Percentiles rank a stretch among this genome's conserved stretches.
phyloP scores from a whole-genome alignment of 768 basidiomycete genomes.

The Lentinula sp. region DNA sequence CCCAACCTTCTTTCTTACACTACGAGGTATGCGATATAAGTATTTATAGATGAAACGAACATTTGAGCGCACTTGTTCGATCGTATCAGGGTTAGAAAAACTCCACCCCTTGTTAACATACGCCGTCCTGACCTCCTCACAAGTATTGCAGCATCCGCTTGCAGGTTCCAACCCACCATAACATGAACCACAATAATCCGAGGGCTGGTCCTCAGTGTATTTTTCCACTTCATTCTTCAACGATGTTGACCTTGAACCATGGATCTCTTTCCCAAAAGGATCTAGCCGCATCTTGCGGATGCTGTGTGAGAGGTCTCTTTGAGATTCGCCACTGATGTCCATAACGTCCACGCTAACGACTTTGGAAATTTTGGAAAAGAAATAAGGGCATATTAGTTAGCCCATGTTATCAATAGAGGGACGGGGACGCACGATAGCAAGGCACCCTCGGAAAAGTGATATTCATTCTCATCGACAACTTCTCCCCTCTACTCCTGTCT shows the following conservation, averaged over 20 bases:
- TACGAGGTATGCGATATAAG: slow-evolving; percentile 21
- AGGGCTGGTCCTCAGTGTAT: slow-evolving; percentile 52
- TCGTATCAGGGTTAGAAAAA: slow-evolving; percentile 81
- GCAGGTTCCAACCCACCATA: slow-evolving; percentile 79
- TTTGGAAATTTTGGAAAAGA: slow-evolving; percentile 48
- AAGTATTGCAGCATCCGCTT: slow-evolving; percentile 90
- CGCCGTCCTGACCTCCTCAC: slow-evolving; percentile 88
- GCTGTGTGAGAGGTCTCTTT: slow-evolving; percentile 86
- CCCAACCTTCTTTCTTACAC: slow-evolving; percentile 94
- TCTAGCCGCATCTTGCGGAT: slow-evolving; percentile 81
- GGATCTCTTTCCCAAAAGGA: slow-evolving; percentile 49
- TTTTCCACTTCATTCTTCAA: slow-evolving; percentile 87
- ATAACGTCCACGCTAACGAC: slow-evolving; percentile 95
- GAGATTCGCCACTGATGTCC: slow-evolving; percentile 96
- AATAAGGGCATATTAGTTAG: not conserved
- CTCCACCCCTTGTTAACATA: slow-evolving; percentile 95
- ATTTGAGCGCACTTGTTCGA: slow-evolving; percentile 72
- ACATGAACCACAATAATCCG: slow-evolving; percentile 89
- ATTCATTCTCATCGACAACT: slow-evolving; percentile 85
- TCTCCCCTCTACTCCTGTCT: slow-evolving; percentile 93
- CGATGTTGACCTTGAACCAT: slow-evolving; percentile 49
- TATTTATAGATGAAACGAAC: not conserved
- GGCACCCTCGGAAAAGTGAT: slow-evolving; percentile 95
- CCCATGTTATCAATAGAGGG: not conserved
- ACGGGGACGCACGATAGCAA: slow-evolving; percentile 76